Evolutionary conservation across 2,329 filamentous ascomycete species (phyloP).

Genomic region (Trichoderma breve): DNA sequence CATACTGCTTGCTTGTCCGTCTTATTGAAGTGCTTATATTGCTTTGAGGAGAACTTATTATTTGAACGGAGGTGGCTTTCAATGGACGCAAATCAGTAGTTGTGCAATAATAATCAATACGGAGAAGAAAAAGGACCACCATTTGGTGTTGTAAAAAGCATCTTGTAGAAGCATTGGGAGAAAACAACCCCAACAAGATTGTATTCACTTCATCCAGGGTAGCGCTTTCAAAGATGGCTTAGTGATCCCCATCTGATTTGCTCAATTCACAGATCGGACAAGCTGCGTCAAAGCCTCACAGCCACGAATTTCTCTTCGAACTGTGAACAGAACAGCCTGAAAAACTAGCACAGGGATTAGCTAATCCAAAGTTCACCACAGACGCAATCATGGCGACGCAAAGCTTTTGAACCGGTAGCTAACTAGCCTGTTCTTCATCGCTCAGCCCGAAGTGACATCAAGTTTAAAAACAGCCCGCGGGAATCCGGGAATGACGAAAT

Average conservation of each 20-base stretch:
- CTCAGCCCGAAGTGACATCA: not conserved
- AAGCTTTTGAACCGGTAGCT: not conserved
- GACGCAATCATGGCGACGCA: not conserved
- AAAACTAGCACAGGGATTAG: not conserved
- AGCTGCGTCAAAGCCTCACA: not conserved
- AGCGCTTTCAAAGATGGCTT: not conserved
- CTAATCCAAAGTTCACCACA: not conserved
- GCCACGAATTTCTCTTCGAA: not conserved
- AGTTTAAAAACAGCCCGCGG: not conserved
- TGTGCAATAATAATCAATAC: not conserved
- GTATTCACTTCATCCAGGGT: not conserved
- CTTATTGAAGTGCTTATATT: not conserved
- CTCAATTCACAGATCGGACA: not conserved
- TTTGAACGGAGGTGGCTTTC: rapidly evolving
- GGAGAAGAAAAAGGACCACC: not conserved
- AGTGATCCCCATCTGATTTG: not conserved
- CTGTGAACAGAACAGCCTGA: not conserved
- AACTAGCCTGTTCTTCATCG: not conserved
- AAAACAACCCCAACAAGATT: not conserved
- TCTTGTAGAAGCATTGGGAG: not conserved
- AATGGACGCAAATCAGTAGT: not conserved
- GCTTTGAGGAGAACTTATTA: not conserved
- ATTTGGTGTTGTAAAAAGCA: not conserved
- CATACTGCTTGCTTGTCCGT: not conserved
- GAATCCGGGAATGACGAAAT: not conserved